Evolutionary conservation across 1,284 basidiomycete species (phyloP).

Genomic region (Rhodotorula sp.): DNA sequence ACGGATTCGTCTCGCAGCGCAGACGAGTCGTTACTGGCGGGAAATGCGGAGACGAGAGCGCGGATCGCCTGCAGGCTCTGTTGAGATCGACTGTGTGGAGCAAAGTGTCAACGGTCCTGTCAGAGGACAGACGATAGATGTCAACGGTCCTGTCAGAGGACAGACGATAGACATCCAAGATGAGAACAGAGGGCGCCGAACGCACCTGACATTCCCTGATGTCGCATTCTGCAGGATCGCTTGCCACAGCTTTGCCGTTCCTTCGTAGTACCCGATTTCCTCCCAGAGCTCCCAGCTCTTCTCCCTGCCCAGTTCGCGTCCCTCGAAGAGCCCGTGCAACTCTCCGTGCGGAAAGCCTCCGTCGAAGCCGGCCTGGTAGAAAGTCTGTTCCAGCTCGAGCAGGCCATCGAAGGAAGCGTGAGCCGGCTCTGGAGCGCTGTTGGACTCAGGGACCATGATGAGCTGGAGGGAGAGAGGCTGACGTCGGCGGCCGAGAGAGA

Average conservation of each 20-base stretch:
- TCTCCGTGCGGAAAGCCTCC: conserved; percentile 79
- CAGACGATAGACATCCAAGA: conserved; percentile 6
- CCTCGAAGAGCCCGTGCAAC: conserved; percentile 87
- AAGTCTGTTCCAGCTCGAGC: conserved; percentile 14
- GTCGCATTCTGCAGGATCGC: conserved; percentile 48
- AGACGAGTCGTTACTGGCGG: conserved; percentile 63
- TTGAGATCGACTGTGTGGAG: too few relatives aligned
- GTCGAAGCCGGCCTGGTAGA: conserved; percentile 12
- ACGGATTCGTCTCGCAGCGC: conserved; percentile 22
- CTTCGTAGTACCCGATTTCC: conserved; percentile 89
- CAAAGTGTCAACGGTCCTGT: too few relatives aligned
- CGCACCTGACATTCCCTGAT: conserved; percentile 44
- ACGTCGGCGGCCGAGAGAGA: too few relatives aligned
- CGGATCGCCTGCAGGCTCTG: conserved; percentile 69
- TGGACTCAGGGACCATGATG: neutral
- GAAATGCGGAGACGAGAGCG: conserved; percentile 71
- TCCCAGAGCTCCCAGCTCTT: conserved; percentile 97
- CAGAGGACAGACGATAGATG: neutral
- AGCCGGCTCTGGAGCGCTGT: neutral
- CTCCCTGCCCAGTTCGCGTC: conserved; percentile 80
- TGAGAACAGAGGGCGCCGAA: too few relatives aligned
- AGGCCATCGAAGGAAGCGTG: conserved; percentile 7
- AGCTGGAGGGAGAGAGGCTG: neutral
- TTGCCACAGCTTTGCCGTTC: conserved; percentile 71
- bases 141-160: too few relatives aligned